Evolutionary conservation across 192 early-diverging fungal genomes (phyloP), one percentile per base, ranked within the genome.

Genomic region (Coemansia interrupta): DNA sequence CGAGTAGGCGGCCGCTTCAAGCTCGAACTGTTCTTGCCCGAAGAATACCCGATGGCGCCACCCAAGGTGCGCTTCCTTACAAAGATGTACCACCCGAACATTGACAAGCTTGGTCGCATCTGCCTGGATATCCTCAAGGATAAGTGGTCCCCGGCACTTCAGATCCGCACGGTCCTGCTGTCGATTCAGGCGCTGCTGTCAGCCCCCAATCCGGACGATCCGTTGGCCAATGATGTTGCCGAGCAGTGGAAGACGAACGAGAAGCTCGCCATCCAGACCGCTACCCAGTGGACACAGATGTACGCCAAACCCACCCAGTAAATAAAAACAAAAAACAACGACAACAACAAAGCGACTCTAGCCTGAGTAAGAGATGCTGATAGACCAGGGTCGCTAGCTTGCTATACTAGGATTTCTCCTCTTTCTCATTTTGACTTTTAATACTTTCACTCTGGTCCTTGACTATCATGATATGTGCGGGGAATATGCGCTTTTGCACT

Each of bases 231-330:
- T 72, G 94, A 98, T 65, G 94, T 98, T 62, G 96, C 96, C 15
- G 92, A 97, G 69, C 92, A 96, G 68, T 98, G 96, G 96, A 98
- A 98, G 80, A 90, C 94, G 29, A 88, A 98, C 77, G 93, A 97
- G 73, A 88, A 87, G 66, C 86, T 76, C 36, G 96, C 96, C 29
- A 93, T 98, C 62, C 80, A 83, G 24, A 93, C 89, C 49, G 93
- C 83, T 42, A 71, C 20, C 47, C 47, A 69, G 26, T 76, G 73
- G 73, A 70, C 73, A 14, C 6, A n/a, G 51, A 56, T 55, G 48
- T 66, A 70, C 30, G 73, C 73, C 5, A 50, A n/a, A 5, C 24
- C 48, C 24, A 15, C 48, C 3, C 48, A 50, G 23, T 50, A 19
- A 17, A 36, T 11, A 36, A 36, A 36, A 36, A 36, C 26, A 26